phyloP scores from a whole-genome alignment of 2,329 filamentous ascomycete genomes.

The Fonsecaea pugnacius region DNA sequence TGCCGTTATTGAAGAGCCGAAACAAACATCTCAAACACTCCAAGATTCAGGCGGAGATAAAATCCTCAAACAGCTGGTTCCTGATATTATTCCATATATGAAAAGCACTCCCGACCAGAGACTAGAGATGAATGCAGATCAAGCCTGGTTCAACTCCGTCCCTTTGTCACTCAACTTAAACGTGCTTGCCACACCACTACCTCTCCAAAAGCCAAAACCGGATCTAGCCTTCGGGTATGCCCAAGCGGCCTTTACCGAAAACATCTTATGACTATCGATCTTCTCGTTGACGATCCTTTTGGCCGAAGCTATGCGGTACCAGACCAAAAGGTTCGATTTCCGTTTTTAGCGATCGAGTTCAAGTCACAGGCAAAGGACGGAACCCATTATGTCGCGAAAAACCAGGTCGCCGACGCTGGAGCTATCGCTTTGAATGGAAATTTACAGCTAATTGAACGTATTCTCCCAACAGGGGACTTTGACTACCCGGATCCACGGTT shows the following conservation, averaged over 20 bases:
- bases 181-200: slow-evolving; percentile 11
- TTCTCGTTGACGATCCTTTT: slow-evolving; percentile 23
- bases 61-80: slow-evolving; percentile 17
- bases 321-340: slow-evolving; percentile 27
- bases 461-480: slow-evolving; percentile 17
- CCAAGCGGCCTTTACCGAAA: slow-evolving; percentile 22
- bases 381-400: slow-evolving; percentile 29
- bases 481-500: slow-evolving; percentile 28
- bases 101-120: slow-evolving; percentile 14
- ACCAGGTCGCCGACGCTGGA: slow-evolving; percentile 29
- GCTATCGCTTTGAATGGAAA: slow-evolving; percentile 28
- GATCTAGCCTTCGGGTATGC: slow-evolving; percentile 31
- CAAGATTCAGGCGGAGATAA: slow-evolving; percentile 10
- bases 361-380: slow-evolving; percentile 28
- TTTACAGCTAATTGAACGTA: slow-evolving; percentile 26
- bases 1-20: slow-evolving; percentile 7
- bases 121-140: slow-evolving; percentile 15
- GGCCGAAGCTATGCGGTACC: slow-evolving; percentile 28
- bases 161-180: slow-evolving; percentile 16
- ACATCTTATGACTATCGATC: slow-evolving; percentile 23
- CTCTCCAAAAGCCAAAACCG: slow-evolving; percentile 27
- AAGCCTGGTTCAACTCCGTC: slow-evolving; percentile 27
- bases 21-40: not conserved
- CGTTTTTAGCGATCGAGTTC: slow-evolving; percentile 30
- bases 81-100: slow-evolving; percentile 22